These are phyloP conservation scores for Aureobasidium zeae DNA, from an alignment of 2,329 filamentous ascomycete species.

Conservation along the genomic window DNA sequence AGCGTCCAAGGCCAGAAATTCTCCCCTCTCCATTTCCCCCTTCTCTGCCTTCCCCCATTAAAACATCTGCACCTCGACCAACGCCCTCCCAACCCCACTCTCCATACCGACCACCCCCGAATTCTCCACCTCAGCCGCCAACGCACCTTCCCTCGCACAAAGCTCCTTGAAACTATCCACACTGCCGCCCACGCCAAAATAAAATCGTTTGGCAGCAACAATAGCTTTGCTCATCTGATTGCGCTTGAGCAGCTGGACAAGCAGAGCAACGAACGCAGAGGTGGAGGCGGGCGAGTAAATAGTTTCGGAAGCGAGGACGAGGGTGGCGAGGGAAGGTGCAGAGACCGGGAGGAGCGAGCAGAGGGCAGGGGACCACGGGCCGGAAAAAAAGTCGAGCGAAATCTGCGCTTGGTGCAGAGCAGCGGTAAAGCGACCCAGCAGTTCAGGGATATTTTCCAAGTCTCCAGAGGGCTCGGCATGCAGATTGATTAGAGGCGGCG, in stretches of 20 bases:
- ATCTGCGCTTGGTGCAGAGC: constrained; percentile 46
- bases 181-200: constrained; percentile 77
- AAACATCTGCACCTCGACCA: constrained; percentile 40
- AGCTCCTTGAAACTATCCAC: constrained; percentile 59
- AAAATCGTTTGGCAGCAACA: constrained; percentile 68
- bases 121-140: constrained; percentile 42
- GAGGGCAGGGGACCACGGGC: constrained; percentile 59
- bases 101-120: constrained; percentile 35
- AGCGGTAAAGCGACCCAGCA: constrained; percentile 50
- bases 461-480: constrained; percentile 33
- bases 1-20: no score
- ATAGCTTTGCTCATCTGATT: constrained; percentile 52
- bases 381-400: constrained; percentile 58
- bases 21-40: no score
- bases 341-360: constrained; percentile 45
- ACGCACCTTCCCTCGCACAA: constrained; percentile 34
- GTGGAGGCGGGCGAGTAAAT: constrained; percentile 72
- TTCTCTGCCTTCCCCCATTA: no score
- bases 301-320: constrained; percentile 68
- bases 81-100: constrained; percentile 37
- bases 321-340: constrained; percentile 32
- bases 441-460: constrained; percentile 51
- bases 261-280: constrained; percentile 56
- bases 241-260: constrained; percentile 48
- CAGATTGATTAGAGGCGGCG: constrained; percentile 17